phyloP scores from a whole-genome alignment of 208 protist species.

The Acanthamoeba royreba region DNA sequence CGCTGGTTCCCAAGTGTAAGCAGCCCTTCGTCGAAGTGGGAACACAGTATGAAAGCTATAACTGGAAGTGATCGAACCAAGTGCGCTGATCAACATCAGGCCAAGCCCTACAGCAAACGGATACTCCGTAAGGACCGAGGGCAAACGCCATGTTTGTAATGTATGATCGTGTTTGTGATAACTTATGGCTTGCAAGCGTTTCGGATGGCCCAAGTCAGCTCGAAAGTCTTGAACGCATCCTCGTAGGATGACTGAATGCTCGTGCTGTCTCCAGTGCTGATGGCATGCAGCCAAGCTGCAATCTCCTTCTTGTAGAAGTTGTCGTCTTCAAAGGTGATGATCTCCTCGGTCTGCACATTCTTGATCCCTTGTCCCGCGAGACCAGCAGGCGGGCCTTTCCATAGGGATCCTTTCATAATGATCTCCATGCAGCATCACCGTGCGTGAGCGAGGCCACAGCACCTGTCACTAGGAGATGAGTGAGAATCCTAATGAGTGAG shows the following conservation, averaged over 20 bases:
- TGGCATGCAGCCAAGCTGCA: background rate
- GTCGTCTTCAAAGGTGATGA: background rate
- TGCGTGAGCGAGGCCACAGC: background rate
- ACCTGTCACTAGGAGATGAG: background rate
- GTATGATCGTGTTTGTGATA: too few relatives aligned
- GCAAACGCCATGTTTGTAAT: too few relatives aligned
- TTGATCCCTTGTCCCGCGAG: background rate
- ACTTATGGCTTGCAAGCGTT: background rate
- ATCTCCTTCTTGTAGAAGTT: constrained; percentile 24
- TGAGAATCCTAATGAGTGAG: background rate
- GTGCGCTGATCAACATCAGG: too few relatives aligned
- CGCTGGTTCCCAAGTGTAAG: background rate
- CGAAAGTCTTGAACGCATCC: constrained; percentile 41
- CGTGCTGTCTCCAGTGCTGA: background rate
- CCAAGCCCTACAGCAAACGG: too few relatives aligned
- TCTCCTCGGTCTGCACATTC: background rate
- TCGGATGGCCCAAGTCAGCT: constrained; percentile 34
- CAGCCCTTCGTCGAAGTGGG: background rate
- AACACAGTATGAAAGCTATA: background rate
- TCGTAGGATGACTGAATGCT: background rate
- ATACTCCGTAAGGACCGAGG: too few relatives aligned
- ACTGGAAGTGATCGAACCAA: background rate
- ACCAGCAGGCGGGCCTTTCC: background rate
- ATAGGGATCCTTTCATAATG: constrained; percentile 14
- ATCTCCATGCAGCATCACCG: background rate